Conservation (phyloP, 306 rosid genomes). For the Erythrophleum fordii region DNA sequence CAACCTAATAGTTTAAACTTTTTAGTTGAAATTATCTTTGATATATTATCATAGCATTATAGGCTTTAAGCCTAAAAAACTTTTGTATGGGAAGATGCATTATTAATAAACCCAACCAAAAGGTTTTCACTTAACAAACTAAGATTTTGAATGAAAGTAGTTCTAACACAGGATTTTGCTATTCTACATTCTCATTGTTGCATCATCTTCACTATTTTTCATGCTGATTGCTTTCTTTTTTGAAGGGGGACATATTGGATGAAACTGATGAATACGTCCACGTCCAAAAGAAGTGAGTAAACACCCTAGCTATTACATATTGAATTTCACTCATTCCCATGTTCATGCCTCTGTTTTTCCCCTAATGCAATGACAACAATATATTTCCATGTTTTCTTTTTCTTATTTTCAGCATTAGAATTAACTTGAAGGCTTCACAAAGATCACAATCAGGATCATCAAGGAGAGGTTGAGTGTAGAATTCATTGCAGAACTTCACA, state of each 20-base stretch:
- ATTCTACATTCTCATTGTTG: not conserved
- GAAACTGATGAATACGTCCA: conserved; percentile 79
- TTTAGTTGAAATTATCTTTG: too few relatives aligned
- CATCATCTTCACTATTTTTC: not conserved
- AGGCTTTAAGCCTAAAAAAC: too few relatives aligned
- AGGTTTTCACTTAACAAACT: too few relatives aligned
- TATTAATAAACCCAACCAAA: too few relatives aligned
- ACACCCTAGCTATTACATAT: not conserved
- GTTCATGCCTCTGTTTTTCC: not conserved
- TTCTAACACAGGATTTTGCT: too few relatives aligned
- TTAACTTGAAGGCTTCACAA: conserved; percentile 54
- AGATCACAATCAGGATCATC: conserved; percentile 60
- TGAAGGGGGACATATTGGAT: conserved; percentile 74
- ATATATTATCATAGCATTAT: too few relatives aligned
- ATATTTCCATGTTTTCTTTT: not conserved
- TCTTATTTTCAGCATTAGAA: conserved; percentile 57
- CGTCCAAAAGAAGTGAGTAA: conserved; percentile 64
- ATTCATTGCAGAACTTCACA: conserved; percentile 39
- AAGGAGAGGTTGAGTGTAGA: conserved; percentile 40
- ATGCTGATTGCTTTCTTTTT: conserved; percentile 32
- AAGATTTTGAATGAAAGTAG: too few relatives aligned
- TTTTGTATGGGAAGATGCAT: too few relatives aligned
- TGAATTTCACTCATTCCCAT: not conserved
- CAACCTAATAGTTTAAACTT: too few relatives aligned
- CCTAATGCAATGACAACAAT: not conserved